These are phyloP conservation scores for Pelargonium citronellum DNA, from an alignment of 441 rosid genomes.

Conservation along the genomic window DNA sequence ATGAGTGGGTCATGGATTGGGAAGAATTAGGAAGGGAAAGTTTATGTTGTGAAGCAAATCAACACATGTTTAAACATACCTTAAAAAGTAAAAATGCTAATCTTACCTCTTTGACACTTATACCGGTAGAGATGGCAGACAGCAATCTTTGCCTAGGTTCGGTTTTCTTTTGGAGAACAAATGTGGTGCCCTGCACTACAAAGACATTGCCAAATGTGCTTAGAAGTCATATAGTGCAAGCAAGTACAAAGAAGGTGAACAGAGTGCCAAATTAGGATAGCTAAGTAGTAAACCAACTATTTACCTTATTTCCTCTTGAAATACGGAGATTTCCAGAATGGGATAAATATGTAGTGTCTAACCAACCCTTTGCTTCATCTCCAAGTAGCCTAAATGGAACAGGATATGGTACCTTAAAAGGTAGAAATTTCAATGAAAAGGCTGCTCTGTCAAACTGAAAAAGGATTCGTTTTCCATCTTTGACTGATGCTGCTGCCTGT, in stretches of 20 bases:
- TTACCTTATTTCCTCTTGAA: slow-evolving; percentile 92
- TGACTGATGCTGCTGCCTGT: slow-evolving; percentile 73
- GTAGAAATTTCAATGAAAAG: slow-evolving; percentile 66
- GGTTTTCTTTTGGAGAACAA: slow-evolving; percentile 80
- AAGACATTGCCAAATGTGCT: slow-evolving; percentile 25
- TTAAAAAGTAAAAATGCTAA: background rate
- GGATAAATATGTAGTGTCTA: slow-evolving; percentile 77
- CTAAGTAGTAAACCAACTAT: slow-evolving; percentile 13
- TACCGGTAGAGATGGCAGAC: slow-evolving; percentile 56
- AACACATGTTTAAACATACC: background rate
- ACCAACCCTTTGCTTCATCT: slow-evolving; percentile 94
- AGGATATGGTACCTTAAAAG: slow-evolving; percentile 88
- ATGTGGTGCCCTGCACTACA: slow-evolving; percentile 95
- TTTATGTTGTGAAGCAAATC: background rate
- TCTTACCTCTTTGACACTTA: slow-evolving; percentile 49
- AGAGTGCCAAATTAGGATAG: background rate
- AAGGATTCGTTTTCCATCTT: slow-evolving; percentile 57
- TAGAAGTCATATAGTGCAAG: slow-evolving; percentile 16
- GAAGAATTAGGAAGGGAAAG: slow-evolving; percentile 9
- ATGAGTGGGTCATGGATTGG: slow-evolving; percentile 2
- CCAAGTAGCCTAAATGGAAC: slow-evolving; percentile 93
- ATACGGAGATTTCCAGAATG: slow-evolving; percentile 79
- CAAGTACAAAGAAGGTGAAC: background rate
- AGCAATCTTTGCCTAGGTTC: slow-evolving; percentile 73
- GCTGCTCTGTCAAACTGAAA: slow-evolving; percentile 78